Base-by-base conservation (phyloP, 768 basidiomycete genomes). In the Tulasnella sp. region DNA sequence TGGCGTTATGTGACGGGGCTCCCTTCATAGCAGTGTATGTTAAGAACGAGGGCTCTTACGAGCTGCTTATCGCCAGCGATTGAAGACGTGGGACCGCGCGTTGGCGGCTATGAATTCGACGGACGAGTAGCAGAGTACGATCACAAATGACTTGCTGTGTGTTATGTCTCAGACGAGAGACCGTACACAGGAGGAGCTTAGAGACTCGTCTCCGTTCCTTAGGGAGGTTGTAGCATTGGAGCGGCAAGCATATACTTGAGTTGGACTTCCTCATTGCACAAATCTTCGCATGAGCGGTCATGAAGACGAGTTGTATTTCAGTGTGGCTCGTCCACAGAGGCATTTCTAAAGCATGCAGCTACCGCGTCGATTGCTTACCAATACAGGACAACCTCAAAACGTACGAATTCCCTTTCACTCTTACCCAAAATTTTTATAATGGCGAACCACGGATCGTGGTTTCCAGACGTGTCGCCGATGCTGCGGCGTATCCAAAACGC, bases 21-120 rank as follows among this genome's bases (percentile, higher is more conserved):
- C 65, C 71, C 37, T 62, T 72, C 71, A 72, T 72, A 35, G 64
- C 39, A 14, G 65, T 37, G 64, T 72, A 41, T 9, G 71, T 72
- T 62, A 62, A 72, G 26, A 72, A 72, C 14, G 37, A 36, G 26
- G 71, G 71, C n/a, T 59, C 62, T 12, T 34, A 39, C 26, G 7
- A 0, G 40, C 71, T 32, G 62, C 64, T 35, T 62, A 22, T 5
- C 71, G 59, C 62, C 62, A 72, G 5, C 71, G 71, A 44, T 72
- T 62, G 42, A 62, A 72, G 22, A 66, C 41, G 37, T 63, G 71
- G 19, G 71, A 72, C 32, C 66, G 17, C 26, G 37, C 34, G 36
- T 36, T 62, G 59, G 64, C 71, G 36, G 35, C 34, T 41, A 19
- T 41, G 22, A 66, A 62, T 12, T 62, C 34, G 36, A 72, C 29